Evolutionary conservation across 129 eudicot species (phyloP).

Genomic region (Kitagawia praeruptora): DNA sequence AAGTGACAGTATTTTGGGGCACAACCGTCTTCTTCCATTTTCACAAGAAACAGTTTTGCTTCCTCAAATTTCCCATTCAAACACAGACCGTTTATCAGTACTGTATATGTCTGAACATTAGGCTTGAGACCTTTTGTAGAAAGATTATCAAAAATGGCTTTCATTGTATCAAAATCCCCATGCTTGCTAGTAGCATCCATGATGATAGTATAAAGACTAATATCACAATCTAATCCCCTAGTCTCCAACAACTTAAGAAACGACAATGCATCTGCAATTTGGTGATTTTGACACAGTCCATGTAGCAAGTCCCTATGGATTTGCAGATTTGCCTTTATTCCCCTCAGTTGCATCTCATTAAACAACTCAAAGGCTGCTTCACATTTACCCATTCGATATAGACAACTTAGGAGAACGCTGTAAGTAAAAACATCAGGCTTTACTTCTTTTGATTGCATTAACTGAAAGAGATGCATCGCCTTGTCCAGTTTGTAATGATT

Average conservation of each 20-base stretch:
- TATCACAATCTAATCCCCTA: neutral
- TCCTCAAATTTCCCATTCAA: neutral
- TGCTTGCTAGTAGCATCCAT: neutral
- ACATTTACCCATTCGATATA: neutral
- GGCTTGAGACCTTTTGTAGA: neutral
- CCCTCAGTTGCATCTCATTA: conserved; percentile 2
- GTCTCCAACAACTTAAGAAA: neutral
- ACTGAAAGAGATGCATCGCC: neutral
- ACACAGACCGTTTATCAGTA: neutral
- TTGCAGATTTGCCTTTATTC: neutral
- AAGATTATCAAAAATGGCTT: neutral
- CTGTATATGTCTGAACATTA: neutral
- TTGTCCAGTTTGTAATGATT: conserved; percentile 3
- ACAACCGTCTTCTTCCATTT: neutral
- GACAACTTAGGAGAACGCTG: neutral
- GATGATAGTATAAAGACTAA: neutral
- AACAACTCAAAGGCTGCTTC: neutral
- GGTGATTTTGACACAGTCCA: neutral
- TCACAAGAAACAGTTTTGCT: neutral
- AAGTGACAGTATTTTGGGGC: no score
- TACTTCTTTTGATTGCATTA: neutral
- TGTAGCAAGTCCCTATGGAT: neutral
- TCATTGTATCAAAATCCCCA: neutral
- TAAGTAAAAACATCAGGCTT: conserved; percentile 3
- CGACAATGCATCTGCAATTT: no score